These are phyloP conservation scores for Zangia roseola DNA, from an alignment of 768 basidiomycete genomes.

Conservation along the genomic window DNA sequence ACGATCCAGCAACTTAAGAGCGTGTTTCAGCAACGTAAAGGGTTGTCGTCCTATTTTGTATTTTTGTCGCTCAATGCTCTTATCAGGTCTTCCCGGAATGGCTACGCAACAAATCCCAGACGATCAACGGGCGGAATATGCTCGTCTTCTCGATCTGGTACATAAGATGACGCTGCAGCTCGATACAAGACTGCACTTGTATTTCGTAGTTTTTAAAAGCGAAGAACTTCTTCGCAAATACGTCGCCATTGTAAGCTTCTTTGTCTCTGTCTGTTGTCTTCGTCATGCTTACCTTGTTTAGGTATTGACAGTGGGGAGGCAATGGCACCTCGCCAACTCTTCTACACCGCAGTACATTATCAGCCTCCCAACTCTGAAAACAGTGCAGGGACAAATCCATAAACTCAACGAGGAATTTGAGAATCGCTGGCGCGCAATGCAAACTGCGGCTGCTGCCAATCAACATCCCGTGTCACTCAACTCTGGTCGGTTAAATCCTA, in stretches of 20 bases:
- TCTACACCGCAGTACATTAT: slow-evolving; percentile 33
- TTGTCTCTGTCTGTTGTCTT: slow-evolving; percentile 11
- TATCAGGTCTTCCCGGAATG: slow-evolving; percentile 34
- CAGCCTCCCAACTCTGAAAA: slow-evolving; percentile 38
- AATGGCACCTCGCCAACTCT: slow-evolving; percentile 25
- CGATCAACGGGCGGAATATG: slow-evolving; percentile 56
- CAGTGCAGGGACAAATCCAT: slow-evolving; percentile 44
- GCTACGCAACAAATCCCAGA: slow-evolving; percentile 42
- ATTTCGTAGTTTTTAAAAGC: slow-evolving; percentile 44
- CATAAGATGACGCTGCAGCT: slow-evolving; percentile 45
- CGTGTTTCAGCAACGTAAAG: slow-evolving; percentile 33
- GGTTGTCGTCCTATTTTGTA: slow-evolving; percentile 12
- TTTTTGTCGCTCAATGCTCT: slow-evolving; percentile 11
- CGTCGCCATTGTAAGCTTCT: slow-evolving; percentile 50
- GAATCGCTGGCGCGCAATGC: slow-evolving; percentile 27
- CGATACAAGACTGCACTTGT: slow-evolving; percentile 49
- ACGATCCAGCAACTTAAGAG: slow-evolving; percentile 34
- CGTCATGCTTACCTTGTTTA: slow-evolving; percentile 19
- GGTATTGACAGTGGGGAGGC: slow-evolving; percentile 44
- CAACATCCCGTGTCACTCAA: slow-evolving; percentile 3
- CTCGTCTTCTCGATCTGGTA: slow-evolving; percentile 47
- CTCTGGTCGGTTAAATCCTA: slow-evolving; percentile 2
- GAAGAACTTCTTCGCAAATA: slow-evolving; percentile 50
- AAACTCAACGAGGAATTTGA: slow-evolving; percentile 42
- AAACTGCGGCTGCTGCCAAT: slow-evolving; percentile 7